phyloP scores from a whole-genome alignment of 768 basidiomycete genomes.

The Podaxis sp. region DNA sequence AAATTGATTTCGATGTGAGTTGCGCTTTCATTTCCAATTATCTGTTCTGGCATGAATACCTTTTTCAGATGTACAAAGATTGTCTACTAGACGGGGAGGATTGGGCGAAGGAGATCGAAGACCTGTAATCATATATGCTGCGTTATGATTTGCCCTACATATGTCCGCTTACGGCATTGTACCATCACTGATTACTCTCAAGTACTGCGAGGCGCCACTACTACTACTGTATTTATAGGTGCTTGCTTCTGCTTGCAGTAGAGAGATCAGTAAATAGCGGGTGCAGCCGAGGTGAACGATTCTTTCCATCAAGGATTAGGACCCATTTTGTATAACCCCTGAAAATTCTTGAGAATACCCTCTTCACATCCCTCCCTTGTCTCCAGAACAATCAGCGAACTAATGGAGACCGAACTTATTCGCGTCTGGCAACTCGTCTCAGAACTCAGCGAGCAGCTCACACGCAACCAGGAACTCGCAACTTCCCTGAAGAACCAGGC shows the following conservation, averaged over 20 bases:
- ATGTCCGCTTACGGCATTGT: background rate
- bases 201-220: background rate
- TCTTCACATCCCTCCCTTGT: background rate
- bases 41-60: background rate
- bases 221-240: background rate
- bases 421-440: conserved; percentile 76
- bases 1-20: conserved; percentile 20
- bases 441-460: conserved; percentile 81
- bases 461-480: conserved; percentile 76
- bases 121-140: conserved; percentile 9
- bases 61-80: conserved; percentile 27
- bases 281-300: background rate
- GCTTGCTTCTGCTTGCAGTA: background rate
- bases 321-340: background rate
- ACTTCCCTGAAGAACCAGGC: conserved; percentile 64
- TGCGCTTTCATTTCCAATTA: background rate
- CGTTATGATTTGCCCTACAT: background rate
- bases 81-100: conserved; percentile 34
- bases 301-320: background rate
- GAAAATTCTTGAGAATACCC: background rate
- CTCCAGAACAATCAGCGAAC: conserved; percentile 4
- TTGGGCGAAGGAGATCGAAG: conserved; percentile 24
- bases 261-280: background rate
- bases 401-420: conserved; percentile 66
- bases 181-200: background rate